A percentile compares a stretch with the other conserved stretches of the same genome.
Evolutionary conservation across 495 filamentous ascomycete genomes (phyloP).

Genomic region (Annulohypoxylon bovei): DNA sequence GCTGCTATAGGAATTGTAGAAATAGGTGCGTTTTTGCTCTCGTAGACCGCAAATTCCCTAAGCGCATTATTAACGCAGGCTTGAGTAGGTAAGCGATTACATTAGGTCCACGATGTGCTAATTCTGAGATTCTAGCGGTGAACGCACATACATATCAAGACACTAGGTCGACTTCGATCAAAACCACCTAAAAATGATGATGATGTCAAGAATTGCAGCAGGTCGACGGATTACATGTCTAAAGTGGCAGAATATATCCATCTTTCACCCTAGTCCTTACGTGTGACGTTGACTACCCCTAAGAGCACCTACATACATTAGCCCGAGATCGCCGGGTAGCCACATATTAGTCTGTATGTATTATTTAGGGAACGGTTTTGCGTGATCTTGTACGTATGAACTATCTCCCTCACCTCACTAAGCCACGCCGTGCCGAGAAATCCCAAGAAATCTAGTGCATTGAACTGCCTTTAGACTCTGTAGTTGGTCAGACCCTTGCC

Average conservation of each 20-base stretch:
- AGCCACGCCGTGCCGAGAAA: not conserved
- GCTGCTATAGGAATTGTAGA: not conserved
- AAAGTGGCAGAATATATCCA: not conserved
- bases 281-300: constrained; percentile 3
- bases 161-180: not conserved
- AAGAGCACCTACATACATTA: constrained; percentile 30
- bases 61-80: not conserved
- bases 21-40: constrained; percentile 8
- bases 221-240: not conserved
- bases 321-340: constrained; percentile 31
- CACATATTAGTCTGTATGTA: not conserved
- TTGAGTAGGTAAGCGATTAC: constrained; percentile 3
- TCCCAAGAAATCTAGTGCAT: not conserved
- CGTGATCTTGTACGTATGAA: constrained; percentile 18
- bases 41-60: constrained; percentile 19
- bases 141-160: constrained; percentile 8
- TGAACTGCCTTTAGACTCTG: not conserved
- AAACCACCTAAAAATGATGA: constrained; percentile 4
- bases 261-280: constrained; percentile 3
- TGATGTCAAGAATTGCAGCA: constrained; percentile 10
- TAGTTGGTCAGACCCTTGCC: constrained; percentile 15
- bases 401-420: not conserved
- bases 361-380: constrained; percentile 3
- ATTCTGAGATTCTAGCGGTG: constrained; percentile 34
- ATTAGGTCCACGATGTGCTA: not conserved